Conservation (phyloP, 805 yeast genomes). For the Ogataea saltuana region DNA sequence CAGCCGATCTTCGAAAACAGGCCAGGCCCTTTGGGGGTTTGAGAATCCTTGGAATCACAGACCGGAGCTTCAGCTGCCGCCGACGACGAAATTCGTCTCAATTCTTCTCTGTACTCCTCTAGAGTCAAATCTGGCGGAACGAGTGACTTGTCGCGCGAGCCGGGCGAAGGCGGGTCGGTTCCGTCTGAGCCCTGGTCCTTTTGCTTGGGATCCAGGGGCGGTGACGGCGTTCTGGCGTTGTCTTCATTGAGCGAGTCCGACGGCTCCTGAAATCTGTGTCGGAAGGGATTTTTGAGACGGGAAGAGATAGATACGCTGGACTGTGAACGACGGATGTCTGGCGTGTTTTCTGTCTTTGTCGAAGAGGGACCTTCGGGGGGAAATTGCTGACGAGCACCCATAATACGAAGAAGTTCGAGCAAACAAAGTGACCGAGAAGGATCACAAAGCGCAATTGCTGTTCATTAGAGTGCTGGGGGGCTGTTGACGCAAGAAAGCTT, state of each 20-base stretch:
- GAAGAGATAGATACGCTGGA: slow-evolving; percentile 26
- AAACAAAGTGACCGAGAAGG: background rate
- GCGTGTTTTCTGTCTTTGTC: background rate
- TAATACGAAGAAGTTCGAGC: too few species aligned
- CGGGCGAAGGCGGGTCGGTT: slow-evolving; percentile 1
- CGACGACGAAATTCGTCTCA: slow-evolving; percentile 16
- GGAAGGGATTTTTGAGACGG: slow-evolving; percentile 23
- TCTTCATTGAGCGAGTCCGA: background rate
- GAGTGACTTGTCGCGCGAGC: background rate
- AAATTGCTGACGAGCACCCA: slow-evolving; percentile 4
- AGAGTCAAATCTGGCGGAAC: slow-evolving; percentile 24
- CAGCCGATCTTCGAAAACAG: slow-evolving; percentile 1
- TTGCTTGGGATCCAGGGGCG: background rate
- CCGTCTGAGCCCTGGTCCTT: background rate
- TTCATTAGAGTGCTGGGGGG: background rate
- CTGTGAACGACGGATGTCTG: slow-evolving; percentile 19
- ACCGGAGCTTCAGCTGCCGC: background rate
- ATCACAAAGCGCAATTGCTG: background rate
- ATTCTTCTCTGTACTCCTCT: slow-evolving; percentile 29
- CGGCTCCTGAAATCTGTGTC: slow-evolving; percentile 8
- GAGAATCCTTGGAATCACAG: background rate
- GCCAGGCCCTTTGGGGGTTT: background rate
- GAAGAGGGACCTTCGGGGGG: background rate
- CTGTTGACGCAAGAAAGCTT: background rate
- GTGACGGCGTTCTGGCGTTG: background rate